Evolutionary conservation across 2,329 filamentous ascomycete species (phyloP).

Genomic region (Cordyceps militaris): DNA sequence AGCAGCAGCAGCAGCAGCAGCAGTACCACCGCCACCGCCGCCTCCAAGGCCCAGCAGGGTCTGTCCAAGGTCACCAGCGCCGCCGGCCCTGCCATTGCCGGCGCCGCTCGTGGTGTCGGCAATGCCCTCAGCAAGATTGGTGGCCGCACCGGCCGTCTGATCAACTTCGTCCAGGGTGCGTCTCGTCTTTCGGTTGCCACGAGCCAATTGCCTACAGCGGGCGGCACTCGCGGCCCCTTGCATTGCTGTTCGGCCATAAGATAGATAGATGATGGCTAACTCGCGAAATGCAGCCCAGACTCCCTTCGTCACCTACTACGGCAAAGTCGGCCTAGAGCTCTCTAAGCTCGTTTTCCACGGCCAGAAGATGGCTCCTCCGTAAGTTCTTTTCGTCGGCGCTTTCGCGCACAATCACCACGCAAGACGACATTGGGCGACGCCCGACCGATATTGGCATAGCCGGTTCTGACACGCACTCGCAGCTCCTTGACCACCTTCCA

Average conservation of each 20-base stretch:
- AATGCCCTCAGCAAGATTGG: slow-evolving; percentile 69
- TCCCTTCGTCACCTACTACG: slow-evolving; percentile 86
- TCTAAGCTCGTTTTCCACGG: slow-evolving; percentile 78
- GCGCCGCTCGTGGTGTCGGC: slow-evolving; percentile 60
- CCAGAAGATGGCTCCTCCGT: slow-evolving; percentile 94
- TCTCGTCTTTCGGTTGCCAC: slow-evolving; percentile 1
- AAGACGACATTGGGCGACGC: no score
- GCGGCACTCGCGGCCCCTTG: background rate
- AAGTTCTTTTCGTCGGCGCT: slow-evolving; percentile 43
- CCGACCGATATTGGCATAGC: background rate
- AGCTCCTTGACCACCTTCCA: slow-evolving; percentile 80
- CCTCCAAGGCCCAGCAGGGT: slow-evolving; percentile 63
- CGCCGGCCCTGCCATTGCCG: slow-evolving; percentile 69
- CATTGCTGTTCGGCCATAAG: background rate
- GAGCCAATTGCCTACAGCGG: background rate
- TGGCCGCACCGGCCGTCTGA: slow-evolving; percentile 71
- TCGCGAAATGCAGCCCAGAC: slow-evolving; percentile 57
- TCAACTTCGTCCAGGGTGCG: slow-evolving; percentile 81
- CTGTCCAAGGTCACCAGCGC: slow-evolving; percentile 74
- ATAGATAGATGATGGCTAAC: background rate
- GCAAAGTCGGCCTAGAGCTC: slow-evolving; percentile 79
- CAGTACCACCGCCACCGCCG: no score
- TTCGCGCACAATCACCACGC: no score
- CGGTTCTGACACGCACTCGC: slow-evolving; percentile 13
- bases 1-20: slow-evolving; percentile 40